Base-by-base conservation (phyloP, 352 stramenopile genomes). In the Phytophthora multivora region DNA sequence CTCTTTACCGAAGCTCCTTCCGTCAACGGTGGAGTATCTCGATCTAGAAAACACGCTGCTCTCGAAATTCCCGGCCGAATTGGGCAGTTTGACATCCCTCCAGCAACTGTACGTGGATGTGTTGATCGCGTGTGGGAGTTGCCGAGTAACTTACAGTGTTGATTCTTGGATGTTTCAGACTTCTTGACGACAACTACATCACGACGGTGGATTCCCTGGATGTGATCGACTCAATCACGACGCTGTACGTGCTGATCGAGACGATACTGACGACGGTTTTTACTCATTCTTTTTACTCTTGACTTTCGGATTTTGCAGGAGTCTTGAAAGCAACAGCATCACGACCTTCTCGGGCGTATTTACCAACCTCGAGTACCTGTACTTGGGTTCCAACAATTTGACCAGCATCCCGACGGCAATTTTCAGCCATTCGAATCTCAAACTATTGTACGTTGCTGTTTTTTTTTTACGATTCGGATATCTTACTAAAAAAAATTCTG, bases 281-380 rank as follows among this genome's bases (percentile, higher is more conserved):
- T 33, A 33, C 28, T 33, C 12, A 38, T 31, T 7, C 19, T 21
- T 21, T 25, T 25, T n/a, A n/a, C n/a, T n/a, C n/a, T n/a, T n/a
- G n/a, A n/a, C 8, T 7, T 33, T 50, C 30, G 53, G 7, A 42
- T 19, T 28, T 41, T 31, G 16, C 21, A 68, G 61, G 41, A 89
- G 77, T 31, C 59, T 90, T 12, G 77, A 78, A 16, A 71, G 84
- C 55, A 90, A 90, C 75, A 80, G 80, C 30, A 62, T 86, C 50
- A 69, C 62, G 39, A 65, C 61, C 31, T 90, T 75, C 57, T 71
- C 73, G 1, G 63, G 65, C 46, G 84, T 88, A 35, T 89, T 80
- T 64, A 60, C 71, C 0, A 71, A 75, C 45, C 48, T 88, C 19
- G 71, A 69, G 28, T 75, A 73, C 15, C 63, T 90, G 69, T 75